A percentile compares a stretch with the other conserved stretches of the same genome.
Conservation (phyloP, 2,329 filamentous ascomycete species). For the Exophiala viscosa region DNA sequence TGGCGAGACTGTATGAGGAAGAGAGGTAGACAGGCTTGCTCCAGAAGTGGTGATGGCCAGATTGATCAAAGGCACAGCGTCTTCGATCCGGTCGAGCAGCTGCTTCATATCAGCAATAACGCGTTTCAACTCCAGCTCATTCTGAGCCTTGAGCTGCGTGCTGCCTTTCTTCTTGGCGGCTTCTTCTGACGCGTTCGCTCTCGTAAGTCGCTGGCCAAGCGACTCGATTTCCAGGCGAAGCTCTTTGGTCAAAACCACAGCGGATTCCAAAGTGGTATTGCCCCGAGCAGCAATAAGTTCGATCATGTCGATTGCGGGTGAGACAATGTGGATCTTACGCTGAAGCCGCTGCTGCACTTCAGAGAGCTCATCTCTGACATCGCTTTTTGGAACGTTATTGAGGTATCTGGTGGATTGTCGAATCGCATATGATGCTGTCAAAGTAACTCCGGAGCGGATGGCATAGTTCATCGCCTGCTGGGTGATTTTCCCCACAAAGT, state of each 20-base stretch:
- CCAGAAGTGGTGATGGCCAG: conserved; percentile 92
- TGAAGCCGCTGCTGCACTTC: conserved; percentile 70
- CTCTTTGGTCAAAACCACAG: conserved; percentile 75
- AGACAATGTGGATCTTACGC: conserved; percentile 84
- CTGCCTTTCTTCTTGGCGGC: conserved; percentile 36
- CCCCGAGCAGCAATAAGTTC: conserved; percentile 77
- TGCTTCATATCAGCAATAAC: conserved; percentile 73
- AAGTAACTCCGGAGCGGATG: conserved; percentile 78
- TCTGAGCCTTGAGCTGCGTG: conserved; percentile 47
- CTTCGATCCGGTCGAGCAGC: conserved; percentile 75
- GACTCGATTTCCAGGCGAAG: conserved; percentile 78
- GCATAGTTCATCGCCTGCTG: conserved; percentile 89
- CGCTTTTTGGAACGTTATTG: conserved; percentile 67
- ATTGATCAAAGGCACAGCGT: conserved; percentile 86
- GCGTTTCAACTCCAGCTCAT: conserved; percentile 61
- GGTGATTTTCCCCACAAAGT: conserved; percentile 61
- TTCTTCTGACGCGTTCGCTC: conserved; percentile 60
- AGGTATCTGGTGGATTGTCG: conserved; percentile 74
- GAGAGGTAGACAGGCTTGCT: conserved; percentile 73
- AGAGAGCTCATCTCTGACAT: conserved; percentile 67
- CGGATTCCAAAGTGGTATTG: conserved; percentile 80
- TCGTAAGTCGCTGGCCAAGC: conserved; percentile 70
- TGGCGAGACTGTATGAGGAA: conserved; percentile 81
- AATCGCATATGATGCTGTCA: conserved; percentile 83
- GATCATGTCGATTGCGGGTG: conserved; percentile 86